Evolutionary conservation across 1,139 yeast genomes (phyloP), one percentile per base, ranked within the genome.

Genomic region (Candida buenavistaensis): DNA sequence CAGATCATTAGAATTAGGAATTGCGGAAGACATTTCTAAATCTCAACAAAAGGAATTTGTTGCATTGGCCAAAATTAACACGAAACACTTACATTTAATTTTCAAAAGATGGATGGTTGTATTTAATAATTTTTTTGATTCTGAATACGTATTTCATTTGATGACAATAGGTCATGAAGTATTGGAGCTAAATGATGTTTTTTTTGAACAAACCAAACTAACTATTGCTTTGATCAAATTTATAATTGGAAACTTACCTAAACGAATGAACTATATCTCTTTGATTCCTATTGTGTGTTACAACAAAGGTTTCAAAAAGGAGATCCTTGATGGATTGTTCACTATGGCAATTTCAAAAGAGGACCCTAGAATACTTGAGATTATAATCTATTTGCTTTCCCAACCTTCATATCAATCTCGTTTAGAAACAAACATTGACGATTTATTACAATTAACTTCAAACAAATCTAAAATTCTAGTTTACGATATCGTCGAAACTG

Each of bases 71-170:
- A 28, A 31, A 20, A 40, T 28, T 30, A 38, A 34, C 25, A 4
- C 38, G 0, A 30, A 36, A 0, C 40, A 63, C 11, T 34, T 70
- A 3, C 32, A 44, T 2, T 43, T 52, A 4, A 40, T 71, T 0
- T 63, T 79, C 36, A 45, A 50, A n/a, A 74, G 87, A 51, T 82
- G 87, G 87, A 48, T 69, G 20, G 68, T 80, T 0, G 38, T 80
- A 0, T 43, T 81, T 4, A 70, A 78, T 34, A 33, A 42, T 3
- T 46, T 54, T 33, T 64, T 72, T 46, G 32, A 55, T 2, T 41
- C 50, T 23, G 47, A 50, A 19, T 33, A 25, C 9, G 26, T 29
- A n/a, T 12, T 13, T 6, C 28, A 37, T 17, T 24, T 41, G 6
- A 22, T 41, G 10, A 15, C 21, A 16, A 3, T 39, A 3, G 44